These are phyloP conservation scores for Sesbania bispinosa DNA, from an alignment of 306 rosid species.

Conservation along the genomic window DNA sequence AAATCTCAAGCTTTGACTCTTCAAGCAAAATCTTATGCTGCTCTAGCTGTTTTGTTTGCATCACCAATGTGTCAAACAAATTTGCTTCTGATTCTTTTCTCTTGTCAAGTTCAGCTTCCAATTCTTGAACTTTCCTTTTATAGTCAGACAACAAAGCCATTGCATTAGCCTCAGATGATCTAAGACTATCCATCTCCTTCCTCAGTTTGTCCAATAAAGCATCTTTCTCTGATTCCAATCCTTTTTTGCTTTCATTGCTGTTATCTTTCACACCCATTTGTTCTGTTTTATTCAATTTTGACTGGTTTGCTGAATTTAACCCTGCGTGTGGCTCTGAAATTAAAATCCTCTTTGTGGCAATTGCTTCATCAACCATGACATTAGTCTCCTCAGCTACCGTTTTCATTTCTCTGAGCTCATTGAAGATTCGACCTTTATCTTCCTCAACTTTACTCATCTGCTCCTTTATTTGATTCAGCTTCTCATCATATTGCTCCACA, in stretches of 20 bases:
- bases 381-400: constrained; percentile 15
- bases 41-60: constrained; percentile 63
- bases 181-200: constrained; percentile 22
- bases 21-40: constrained; percentile 49
- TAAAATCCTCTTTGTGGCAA: neutral
- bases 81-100: constrained; percentile 53
- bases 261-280: constrained; percentile 8
- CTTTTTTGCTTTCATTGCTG: constrained; percentile 29
- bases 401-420: constrained; percentile 27
- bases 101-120: constrained; percentile 45
- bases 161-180: constrained; percentile 39
- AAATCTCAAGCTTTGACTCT: constrained; percentile 54
- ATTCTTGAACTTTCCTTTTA: constrained; percentile 34
- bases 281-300: neutral
- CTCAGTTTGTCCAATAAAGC: constrained; percentile 3
- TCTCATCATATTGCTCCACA: constrained; percentile 4
- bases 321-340: neutral
- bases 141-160: constrained; percentile 26
- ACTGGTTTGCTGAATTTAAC: neutral
- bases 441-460: constrained; percentile 27
- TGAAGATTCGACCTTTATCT: constrained; percentile 35
- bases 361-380: constrained; percentile 25
- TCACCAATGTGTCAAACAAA: constrained; percentile 50
- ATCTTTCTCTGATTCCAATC: constrained; percentile 14
- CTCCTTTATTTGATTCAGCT: constrained; percentile 11